These are phyloP conservation scores for Backusella tarrabulga DNA, from an alignment of 192 early-diverging fungal genomes.

Conservation along the genomic window DNA sequence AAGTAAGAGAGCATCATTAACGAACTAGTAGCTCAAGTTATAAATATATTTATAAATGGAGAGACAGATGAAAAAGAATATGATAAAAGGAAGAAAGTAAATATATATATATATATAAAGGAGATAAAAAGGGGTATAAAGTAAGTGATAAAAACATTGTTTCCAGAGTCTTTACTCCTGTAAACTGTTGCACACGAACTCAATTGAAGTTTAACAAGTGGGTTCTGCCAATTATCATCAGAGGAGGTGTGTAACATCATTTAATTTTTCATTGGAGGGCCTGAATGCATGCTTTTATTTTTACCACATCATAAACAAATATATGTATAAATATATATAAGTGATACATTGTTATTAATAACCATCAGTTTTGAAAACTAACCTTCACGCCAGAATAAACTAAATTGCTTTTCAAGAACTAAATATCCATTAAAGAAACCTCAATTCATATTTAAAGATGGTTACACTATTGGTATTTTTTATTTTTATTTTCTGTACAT, in stretches of 20 bases:
- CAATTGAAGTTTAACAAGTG: neutral
- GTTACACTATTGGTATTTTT: neutral
- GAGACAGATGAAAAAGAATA: neutral
- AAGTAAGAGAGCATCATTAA: neutral
- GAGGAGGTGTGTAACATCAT: neutral
- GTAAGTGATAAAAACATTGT: neutral
- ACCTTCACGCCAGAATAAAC: neutral
- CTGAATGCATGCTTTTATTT: neutral
- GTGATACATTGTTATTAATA: neutral
- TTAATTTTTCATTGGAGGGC: neutral
- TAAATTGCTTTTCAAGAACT: neutral
- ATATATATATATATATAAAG: slow-evolving; percentile 1
- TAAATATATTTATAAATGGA: neutral
- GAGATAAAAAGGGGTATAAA: neutral
- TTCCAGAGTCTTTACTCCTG: neutral
- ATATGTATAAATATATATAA: neutral
- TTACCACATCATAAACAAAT: neutral
- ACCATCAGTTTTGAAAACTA: neutral
- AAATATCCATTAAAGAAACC: neutral
- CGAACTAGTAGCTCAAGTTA: neutral
- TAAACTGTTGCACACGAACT: neutral
- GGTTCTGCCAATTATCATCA: neutral
- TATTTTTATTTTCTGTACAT: neutral
- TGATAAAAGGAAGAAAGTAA: neutral
- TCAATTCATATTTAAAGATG: neutral